Evolutionary conservation across 495 filamentous ascomycete genomes (phyloP), one percentile per base, ranked within the genome.

Genomic region (Cladorrhinum samala): DNA sequence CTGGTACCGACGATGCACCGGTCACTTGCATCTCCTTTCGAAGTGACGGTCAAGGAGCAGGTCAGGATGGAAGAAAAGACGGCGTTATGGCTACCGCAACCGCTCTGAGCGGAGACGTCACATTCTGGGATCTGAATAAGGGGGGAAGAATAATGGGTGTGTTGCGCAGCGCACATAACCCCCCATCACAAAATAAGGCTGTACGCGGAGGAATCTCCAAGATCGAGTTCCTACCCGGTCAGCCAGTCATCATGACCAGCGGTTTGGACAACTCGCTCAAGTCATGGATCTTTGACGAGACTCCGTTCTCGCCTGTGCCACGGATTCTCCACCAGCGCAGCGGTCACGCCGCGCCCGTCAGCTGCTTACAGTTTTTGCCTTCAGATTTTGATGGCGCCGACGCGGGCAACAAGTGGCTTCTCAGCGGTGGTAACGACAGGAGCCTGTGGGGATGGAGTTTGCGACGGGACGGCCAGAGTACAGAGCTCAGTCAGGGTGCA

Each of bases 381-480:
- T 74, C 87, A 1, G 82, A 89, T 44, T 89, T 92, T 3, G 91
- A 95, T 61, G 91, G 89, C 7, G 81, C 89, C n/a, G 91, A 95
- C 60, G 83, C 81, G 46, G 80, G 78, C 30, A 90, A 90, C 1
- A 97, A 99, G 70, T 99, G 95, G 91, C 74, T 99, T 21, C 76
- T 99, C 43, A 95, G 89, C 62, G 88, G 86, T 49, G 89, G 88
- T 46, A 77, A 82, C 62, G 93, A 97, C 65, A 77, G 88, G 54
- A 94, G 88, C 69, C 74, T 97, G 11, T 96, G 94, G 91, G 91
- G 86, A 14, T 92, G 93, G 79, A 96, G 91, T 76, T 69, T 97
- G 56, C 86, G 94, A 33, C 86, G 89, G 53, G 93, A 99, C 66
- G 91, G 91, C 30, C 94, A 97, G 68, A 94, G 88, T 59, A 83